Conservation (phyloP, 495 filamentous ascomycete species). For the Hypoxylon perforatum region DNA sequence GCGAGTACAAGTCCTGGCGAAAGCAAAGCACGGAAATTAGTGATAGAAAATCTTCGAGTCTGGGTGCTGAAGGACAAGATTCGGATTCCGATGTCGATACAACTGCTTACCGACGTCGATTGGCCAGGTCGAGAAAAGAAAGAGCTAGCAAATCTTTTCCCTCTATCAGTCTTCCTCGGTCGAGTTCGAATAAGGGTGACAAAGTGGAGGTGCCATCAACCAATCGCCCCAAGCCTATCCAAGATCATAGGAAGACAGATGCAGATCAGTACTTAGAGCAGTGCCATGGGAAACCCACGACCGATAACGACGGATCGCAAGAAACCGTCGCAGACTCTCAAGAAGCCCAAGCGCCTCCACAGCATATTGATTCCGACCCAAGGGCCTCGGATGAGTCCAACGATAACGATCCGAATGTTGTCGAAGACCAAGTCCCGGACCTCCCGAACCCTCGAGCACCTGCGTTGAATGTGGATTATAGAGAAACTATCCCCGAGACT, state of each 20-base stretch:
- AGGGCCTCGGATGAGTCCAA: constrained; percentile 27
- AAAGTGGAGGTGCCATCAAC: constrained; percentile 55
- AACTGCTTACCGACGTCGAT: constrained; percentile 32
- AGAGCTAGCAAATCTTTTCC: constrained; percentile 51
- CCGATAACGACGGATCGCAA: constrained; percentile 31
- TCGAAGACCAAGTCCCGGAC: constrained; percentile 10
- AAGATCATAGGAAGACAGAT: constrained; percentile 4
- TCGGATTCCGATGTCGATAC: constrained; percentile 34
- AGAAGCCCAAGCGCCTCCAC: constrained; percentile 24
- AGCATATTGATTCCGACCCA: constrained; percentile 38
- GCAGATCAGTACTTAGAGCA: constrained; percentile 40
- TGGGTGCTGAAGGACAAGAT: constrained; percentile 26
- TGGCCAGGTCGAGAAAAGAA: constrained; percentile 47
- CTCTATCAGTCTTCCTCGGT: constrained; percentile 50
- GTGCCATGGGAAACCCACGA: constrained; percentile 25
- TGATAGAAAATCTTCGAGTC: constrained; percentile 29
- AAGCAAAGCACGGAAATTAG: constrained; percentile 31
- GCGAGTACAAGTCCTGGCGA: constrained; percentile 39
- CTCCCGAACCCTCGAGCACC: constrained; percentile 25
- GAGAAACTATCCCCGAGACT: constrained; percentile 54
- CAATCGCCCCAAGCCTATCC: constrained; percentile 41
- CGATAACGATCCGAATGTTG: constrained; percentile 4
- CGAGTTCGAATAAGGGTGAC: constrained; percentile 31
- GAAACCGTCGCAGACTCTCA: constrained; percentile 51
- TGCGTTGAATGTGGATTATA: constrained; percentile 26